Base-by-base conservation (phyloP, 2,329 filamentous ascomycete species). In the Colletotrichum sidae region DNA sequence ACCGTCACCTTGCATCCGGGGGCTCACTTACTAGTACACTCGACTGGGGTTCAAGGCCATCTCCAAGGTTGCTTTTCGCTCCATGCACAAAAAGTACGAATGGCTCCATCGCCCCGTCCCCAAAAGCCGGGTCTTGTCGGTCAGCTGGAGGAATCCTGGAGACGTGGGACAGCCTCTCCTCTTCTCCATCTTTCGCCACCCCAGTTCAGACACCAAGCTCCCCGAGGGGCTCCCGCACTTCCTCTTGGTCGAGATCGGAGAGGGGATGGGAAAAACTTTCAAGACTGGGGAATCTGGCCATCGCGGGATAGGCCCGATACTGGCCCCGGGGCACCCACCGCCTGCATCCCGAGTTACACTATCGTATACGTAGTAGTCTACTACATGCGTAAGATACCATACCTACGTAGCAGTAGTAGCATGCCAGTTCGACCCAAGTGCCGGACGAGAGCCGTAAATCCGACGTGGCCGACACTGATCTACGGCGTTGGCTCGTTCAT, bases 1-100 rank as follows among this genome's bases (percentile, higher is more conserved):
- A 57, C 57, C 63, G 63, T 65, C 58, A 65, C 58, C 58, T 52
- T 65, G 52, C 63, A 56, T 57, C 42, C 57, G 58, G 52, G 58
- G 58, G 33, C 17, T 11, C 7, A 7, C 11, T 25, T 35, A 53
- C n/a, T n/a, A n/a, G n/a, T n/a, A n/a, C 13, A 55, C 44, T 25
- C 25, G 25, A 25, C 25, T 25, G 25, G 25, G 25, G 25, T 25
- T 25, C 25, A 5, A 25, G 25, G 25, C 25, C 25, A 4, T 25
- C 25, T 25, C 25, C 25, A 25, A 25, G 25, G 25, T 25, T 25
- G 25, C 25, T 25, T 25, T 5, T 25, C 25, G 25, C 25, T 25
- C 25, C 25, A 4, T 25, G 1, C 25, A n/a, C n/a, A n/a, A 25
- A 25, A 25, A 1, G 25, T 25, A 25, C 25, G 25, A 25, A 25